These are phyloP conservation scores for Schoenoplectus triqueter DNA, from an alignment of 202 grass and related monocot species.

Conservation along the genomic window DNA sequence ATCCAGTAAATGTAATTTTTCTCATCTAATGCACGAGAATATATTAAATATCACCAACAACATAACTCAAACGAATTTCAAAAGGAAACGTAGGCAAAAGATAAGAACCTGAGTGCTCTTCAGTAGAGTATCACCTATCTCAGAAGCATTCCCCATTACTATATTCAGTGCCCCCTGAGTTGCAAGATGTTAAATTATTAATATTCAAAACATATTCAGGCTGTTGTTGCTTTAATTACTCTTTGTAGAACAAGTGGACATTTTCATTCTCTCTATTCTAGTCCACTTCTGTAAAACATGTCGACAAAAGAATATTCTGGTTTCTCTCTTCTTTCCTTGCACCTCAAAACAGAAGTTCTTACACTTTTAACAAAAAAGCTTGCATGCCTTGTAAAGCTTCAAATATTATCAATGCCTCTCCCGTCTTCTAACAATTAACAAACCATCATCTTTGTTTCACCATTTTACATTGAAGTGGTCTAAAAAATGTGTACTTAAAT, in stretches of 20 bases:
- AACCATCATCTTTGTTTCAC: background rate
- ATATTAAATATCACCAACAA: slow-evolving; percentile 29
- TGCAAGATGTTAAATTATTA: slow-evolving; percentile 42
- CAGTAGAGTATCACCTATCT: slow-evolving; percentile 80
- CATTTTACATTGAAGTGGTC: background rate
- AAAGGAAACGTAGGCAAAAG: background rate
- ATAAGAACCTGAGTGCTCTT: slow-evolving; percentile 71
- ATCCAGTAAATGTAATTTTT: slow-evolving; percentile 97
- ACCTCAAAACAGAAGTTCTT: background rate
- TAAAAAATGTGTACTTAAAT: background rate
- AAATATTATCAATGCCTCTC: too few relatives aligned
- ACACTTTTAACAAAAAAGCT: background rate
- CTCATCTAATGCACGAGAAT: slow-evolving; percentile 63
- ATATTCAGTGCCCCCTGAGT: slow-evolving; percentile 84
- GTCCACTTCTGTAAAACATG: background rate
- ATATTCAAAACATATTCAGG: slow-evolving; percentile 29
- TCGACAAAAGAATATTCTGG: background rate
- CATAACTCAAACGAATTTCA: slow-evolving; percentile 4
- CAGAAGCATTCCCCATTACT: slow-evolving; percentile 89
- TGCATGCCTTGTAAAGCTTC: background rate
- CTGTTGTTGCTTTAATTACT: background rate
- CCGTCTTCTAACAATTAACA: background rate
- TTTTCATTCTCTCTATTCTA: background rate
- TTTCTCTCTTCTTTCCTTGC: background rate
- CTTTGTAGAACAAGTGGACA: background rate